Evolutionary conservation across 371 early-diverging fungal genomes (phyloP).

Genomic region (Mortierella sp.): DNA sequence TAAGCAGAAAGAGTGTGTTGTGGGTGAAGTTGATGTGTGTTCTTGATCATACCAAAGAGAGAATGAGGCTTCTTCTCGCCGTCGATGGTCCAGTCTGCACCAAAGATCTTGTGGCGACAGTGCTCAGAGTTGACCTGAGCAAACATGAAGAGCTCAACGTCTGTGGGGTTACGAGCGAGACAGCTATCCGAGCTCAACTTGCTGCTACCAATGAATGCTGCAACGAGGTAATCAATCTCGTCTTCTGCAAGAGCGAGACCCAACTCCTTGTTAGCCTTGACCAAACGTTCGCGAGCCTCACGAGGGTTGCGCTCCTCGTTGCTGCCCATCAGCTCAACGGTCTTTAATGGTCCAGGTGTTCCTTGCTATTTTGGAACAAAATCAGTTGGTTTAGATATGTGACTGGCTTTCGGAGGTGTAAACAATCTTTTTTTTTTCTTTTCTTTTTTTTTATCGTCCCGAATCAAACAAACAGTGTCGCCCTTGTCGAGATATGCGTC

Average conservation of each 20-base stretch:
- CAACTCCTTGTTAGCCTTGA: constrained; percentile 85
- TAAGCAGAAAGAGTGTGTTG: constrained; percentile 92
- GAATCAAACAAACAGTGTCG: neutral
- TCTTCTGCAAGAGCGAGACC: constrained; percentile 95
- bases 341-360: constrained; percentile 80
- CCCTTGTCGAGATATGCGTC: neutral
- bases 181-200: constrained; percentile 57
- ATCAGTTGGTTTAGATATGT: neutral
- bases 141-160: constrained; percentile 99
- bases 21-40: constrained; percentile 89
- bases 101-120: constrained; percentile 98
- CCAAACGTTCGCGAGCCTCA: constrained; percentile 74
- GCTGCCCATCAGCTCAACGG: constrained; percentile 70
- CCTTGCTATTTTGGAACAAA: constrained; percentile 60
- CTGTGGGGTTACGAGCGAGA: constrained; percentile 91
- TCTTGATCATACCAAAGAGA: constrained; percentile 94
- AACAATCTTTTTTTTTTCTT: constrained; percentile 17
- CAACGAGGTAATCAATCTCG: constrained; percentile 94
- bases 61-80: constrained; percentile 82
- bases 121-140: constrained; percentile 99
- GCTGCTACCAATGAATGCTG: constrained; percentile 80
- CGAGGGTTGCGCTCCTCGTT: constrained; percentile 55
- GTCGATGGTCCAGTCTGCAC: constrained; percentile 96
- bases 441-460: neutral
- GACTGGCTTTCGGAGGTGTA: constrained; percentile 7